phyloP scores from a whole-genome alignment of 2,329 filamentous ascomycete species.

The Geosmithia flava region DNA sequence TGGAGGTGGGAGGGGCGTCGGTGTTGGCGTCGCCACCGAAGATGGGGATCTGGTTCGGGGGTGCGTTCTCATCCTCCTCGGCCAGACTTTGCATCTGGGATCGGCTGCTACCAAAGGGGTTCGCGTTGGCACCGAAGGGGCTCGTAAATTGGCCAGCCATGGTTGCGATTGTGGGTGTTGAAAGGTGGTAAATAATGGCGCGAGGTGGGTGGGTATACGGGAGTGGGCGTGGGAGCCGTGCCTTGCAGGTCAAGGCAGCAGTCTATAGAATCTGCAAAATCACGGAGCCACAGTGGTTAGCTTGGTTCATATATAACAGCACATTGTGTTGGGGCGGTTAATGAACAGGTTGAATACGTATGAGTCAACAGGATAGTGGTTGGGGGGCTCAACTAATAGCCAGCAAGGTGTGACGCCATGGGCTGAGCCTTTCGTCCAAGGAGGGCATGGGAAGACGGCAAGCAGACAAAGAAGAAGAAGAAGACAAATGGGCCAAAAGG shows the following conservation, averaged over 20 bases:
- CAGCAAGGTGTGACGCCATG: no score
- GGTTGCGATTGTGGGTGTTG: background rate
- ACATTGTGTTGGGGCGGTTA: background rate
- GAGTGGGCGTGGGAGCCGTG: background rate
- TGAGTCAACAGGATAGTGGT: no score
- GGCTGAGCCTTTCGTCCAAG: no score
- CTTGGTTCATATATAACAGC: background rate
- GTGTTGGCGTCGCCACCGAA: conserved; percentile 39
- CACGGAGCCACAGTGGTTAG: background rate
- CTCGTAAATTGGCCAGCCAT: conserved; percentile 76
- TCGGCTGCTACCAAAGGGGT: conserved; percentile 54
- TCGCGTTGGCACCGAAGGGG: conserved; percentile 52
- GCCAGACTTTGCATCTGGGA: conserved; percentile 45
- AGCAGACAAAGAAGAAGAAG: no score
- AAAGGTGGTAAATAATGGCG: background rate
- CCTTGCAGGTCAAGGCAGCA: background rate
- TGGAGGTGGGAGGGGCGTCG: conserved; percentile 32
- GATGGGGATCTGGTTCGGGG: conserved; percentile 36
- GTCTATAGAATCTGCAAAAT: background rate
- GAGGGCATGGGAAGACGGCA: no score
- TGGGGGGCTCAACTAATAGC: no score
- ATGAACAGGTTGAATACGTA: background rate
- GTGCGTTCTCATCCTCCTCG: conserved; percentile 64
- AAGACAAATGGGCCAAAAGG: no score
- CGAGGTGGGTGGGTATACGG: background rate